phyloP scores from a whole-genome alignment of 1,139 yeast genomes.

The Candida anutae region DNA sequence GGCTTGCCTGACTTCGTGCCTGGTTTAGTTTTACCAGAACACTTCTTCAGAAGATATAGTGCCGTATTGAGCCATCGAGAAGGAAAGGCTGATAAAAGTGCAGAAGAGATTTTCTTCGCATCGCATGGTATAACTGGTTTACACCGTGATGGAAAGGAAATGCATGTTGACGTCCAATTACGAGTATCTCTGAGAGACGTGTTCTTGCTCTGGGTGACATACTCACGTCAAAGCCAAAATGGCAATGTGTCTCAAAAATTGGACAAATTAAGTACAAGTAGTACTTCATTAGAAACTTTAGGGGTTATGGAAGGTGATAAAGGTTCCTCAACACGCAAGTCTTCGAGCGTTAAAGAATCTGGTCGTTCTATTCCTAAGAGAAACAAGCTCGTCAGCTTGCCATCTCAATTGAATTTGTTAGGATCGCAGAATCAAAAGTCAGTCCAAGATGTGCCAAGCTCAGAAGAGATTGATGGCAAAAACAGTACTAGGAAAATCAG shows the following conservation, averaged over 20 bases:
- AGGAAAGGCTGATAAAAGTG: constrained; percentile 6
- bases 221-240: constrained; percentile 43
- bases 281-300: constrained; percentile 10
- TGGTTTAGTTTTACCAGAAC: constrained; percentile 73
- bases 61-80: constrained; percentile 17
- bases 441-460: constrained; percentile 24
- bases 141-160: constrained; percentile 60
- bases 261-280: constrained; percentile 15
- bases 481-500: constrained; percentile 31
- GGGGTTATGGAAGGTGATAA: not conserved
- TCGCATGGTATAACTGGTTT: constrained; percentile 61
- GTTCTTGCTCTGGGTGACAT: constrained; percentile 80
- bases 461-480: constrained; percentile 25
- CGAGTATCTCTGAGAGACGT: constrained; percentile 58
- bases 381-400: constrained; percentile 18
- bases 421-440: constrained; percentile 29
- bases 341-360: not conserved
- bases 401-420: constrained; percentile 50
- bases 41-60: constrained; percentile 63
- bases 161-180: constrained; percentile 72
- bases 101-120: constrained; percentile 39
- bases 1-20: constrained; percentile 37
- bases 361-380: constrained; percentile 1
- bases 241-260: constrained; percentile 17
- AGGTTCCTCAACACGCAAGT: not conserved